These are phyloP conservation scores for Circinella minor DNA, from an alignment of 371 early-diverging fungal species.

Conservation along the genomic window DNA sequence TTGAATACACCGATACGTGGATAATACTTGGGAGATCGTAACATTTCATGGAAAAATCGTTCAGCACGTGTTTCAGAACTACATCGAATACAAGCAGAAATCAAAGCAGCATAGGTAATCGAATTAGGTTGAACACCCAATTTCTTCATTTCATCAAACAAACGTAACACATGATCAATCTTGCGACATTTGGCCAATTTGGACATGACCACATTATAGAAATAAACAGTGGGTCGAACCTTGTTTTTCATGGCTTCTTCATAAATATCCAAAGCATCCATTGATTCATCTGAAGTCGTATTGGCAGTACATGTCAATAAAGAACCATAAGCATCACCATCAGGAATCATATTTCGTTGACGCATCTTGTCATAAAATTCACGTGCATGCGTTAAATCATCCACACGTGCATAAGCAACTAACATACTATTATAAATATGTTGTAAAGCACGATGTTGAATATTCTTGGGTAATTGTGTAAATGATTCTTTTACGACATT, in stretches of 20 bases:
- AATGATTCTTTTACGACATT: constrained; percentile 29
- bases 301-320: constrained; percentile 52
- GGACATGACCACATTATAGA: constrained; percentile 68
- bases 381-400: constrained; percentile 46
- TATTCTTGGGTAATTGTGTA: neutral
- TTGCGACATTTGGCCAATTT: constrained; percentile 64
- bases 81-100: constrained; percentile 63
- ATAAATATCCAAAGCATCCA: constrained; percentile 58
- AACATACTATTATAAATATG: constrained; percentile 57
- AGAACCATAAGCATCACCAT: constrained; percentile 56
- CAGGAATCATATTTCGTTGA: constrained; percentile 30
- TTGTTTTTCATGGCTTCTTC: constrained; percentile 59
- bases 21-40: constrained; percentile 43
- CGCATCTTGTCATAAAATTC: constrained; percentile 55
- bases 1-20: constrained; percentile 66
- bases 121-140: constrained; percentile 55
- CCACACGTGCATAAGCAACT: constrained; percentile 53
- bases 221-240: constrained; percentile 61
- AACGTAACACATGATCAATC: constrained; percentile 50
- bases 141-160: constrained; percentile 62
- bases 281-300: constrained; percentile 57
- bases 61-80: constrained; percentile 56
- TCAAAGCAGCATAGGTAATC: constrained; percentile 64
- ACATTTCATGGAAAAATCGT: constrained; percentile 58
- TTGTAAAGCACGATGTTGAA: constrained; percentile 23